phyloP scores from a whole-genome alignment of 495 filamentous ascomycete genomes.

The Entonaema liquescens region DNA sequence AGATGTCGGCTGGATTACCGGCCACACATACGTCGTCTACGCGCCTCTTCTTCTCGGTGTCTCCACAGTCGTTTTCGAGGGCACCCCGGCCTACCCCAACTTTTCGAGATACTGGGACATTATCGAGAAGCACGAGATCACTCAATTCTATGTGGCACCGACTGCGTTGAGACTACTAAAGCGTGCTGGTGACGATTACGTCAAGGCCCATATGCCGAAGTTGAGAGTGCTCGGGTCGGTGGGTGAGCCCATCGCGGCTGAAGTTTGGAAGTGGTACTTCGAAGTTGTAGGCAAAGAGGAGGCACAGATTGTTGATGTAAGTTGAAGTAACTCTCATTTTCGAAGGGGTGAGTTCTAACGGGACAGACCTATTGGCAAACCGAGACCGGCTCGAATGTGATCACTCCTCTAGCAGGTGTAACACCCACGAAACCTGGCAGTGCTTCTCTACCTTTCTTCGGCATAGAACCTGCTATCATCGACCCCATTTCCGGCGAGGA shows the following conservation, averaged over 20 bases:
- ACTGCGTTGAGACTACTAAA: conserved; percentile 93
- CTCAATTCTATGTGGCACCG: conserved; percentile 98
- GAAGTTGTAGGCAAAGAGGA: conserved; percentile 94
- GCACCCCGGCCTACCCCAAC: conserved; percentile 95
- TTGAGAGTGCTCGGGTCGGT: conserved; percentile 94
- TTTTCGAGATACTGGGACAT: conserved; percentile 99
- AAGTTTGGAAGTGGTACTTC: conserved; percentile 99
- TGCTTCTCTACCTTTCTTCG: conserved; percentile 90
- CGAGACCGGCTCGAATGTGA: conserved; percentile 95
- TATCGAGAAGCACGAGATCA: conserved; percentile 91
- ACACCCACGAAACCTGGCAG: conserved; percentile 82
- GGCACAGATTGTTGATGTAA: conserved; percentile 92
- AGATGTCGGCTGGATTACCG: conserved; percentile 99
- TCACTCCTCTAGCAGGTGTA: conserved; percentile 76
- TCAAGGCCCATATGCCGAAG: conserved; percentile 86
- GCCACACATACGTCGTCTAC: conserved; percentile 99
- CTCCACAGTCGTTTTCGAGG: conserved; percentile 97
- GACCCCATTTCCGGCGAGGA: conserved; percentile 96
- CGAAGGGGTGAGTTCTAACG: conserved; percentile 16
- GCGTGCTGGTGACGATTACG: conserved; percentile 91
- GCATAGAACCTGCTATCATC: conserved; percentile 97
- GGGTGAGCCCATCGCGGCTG: conserved; percentile 96
- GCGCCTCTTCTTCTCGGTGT: conserved; percentile 92
- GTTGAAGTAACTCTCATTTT: conserved; percentile 45
- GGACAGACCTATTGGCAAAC: conserved; percentile 99